These are phyloP conservation scores for Lepidium africanum DNA, from an alignment of 345 rosid species.

Conservation along the genomic window DNA sequence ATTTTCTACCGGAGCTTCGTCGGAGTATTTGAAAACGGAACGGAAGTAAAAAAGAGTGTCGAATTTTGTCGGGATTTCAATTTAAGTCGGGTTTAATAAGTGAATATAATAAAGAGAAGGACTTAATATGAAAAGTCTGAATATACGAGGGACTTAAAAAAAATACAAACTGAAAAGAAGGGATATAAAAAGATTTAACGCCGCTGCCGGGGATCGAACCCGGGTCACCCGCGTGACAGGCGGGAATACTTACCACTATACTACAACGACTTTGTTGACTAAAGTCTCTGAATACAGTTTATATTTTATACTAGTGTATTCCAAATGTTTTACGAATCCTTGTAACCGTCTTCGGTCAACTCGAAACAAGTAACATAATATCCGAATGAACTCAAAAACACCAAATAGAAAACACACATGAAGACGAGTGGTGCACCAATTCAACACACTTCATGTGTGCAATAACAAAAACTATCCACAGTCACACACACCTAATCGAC, in stretches of 20 bases:
- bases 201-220: constrained; percentile 96
- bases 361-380: background rate
- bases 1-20: background rate
- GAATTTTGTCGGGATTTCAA: background rate
- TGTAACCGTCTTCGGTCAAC: background rate
- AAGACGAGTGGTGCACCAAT: constrained; percentile 25
- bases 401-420: constrained; percentile 15
- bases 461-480: constrained; percentile 7
- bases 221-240: constrained; percentile 97
- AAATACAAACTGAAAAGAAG: background rate
- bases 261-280: constrained; percentile 52
- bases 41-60: background rate
- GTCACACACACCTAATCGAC: constrained; percentile 41
- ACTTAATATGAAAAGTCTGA: background rate
- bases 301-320: background rate
- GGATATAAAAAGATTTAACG: background rate
- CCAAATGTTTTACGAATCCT: too few relatives aligned
- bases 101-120: background rate
- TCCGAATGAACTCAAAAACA: background rate
- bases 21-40: constrained; percentile 3
- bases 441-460: constrained; percentile 48
- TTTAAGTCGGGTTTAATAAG: background rate
- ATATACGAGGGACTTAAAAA: background rate
- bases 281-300: fast-evolving
- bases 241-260: constrained; percentile 88